Evolutionary conservation across 495 filamentous ascomycete genomes (phyloP).

Genomic region (Aspergillus hancockii): DNA sequence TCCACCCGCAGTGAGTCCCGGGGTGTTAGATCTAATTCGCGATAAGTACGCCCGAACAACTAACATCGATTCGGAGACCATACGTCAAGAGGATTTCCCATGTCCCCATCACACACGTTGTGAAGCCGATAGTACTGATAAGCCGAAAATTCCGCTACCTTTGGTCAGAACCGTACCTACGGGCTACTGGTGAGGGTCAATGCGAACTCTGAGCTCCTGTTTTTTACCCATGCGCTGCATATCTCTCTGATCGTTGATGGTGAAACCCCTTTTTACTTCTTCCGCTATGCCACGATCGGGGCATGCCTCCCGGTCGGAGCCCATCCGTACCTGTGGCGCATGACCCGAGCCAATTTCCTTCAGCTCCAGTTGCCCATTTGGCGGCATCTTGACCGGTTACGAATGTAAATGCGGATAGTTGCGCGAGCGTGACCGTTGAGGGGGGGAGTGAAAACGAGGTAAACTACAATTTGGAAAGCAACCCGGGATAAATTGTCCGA

Average conservation of each 20-base stretch:
- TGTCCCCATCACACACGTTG: slow-evolving; percentile 1
- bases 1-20: slow-evolving; percentile 11
- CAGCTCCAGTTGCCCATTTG: neutral
- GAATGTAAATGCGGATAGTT: neutral
- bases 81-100: slow-evolving; percentile 5
- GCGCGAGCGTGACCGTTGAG: neutral
- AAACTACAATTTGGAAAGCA: neutral
- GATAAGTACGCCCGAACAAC: neutral
- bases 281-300: neutral
- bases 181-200: neutral
- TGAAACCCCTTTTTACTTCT: neutral
- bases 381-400: neutral
- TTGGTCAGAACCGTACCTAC: neutral
- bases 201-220: slow-evolving; percentile 3
- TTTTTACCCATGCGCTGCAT: slow-evolving; percentile 7
- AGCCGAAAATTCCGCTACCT: slow-evolving; percentile 2
- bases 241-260: neutral
- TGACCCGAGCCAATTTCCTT: neutral
- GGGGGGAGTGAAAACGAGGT: neutral
- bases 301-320: neutral
- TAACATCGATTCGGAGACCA: neutral
- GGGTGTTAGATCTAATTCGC: neutral
- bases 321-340: neutral
- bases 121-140: neutral
- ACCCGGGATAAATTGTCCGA: no score